phyloP scores from a whole-genome alignment of 495 filamentous ascomycete genomes.

The Cladorrhinum samala region DNA sequence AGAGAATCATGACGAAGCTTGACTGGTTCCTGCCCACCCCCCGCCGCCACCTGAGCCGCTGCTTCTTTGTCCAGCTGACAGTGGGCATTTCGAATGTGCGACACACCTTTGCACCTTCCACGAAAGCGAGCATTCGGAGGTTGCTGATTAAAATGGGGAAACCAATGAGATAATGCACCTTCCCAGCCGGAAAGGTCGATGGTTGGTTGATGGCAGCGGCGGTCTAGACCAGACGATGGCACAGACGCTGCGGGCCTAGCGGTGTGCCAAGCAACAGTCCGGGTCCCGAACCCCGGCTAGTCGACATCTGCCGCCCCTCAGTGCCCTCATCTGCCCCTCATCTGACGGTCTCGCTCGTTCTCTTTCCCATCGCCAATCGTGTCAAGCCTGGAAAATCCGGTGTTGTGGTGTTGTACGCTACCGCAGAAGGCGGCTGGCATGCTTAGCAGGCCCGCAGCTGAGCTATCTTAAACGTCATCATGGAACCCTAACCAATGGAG shows the following conservation, averaged over 20 bases:
- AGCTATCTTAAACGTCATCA: too few relatives aligned
- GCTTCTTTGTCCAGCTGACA: neutral
- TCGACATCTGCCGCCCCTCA: too few relatives aligned
- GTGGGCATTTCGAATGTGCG: neutral
- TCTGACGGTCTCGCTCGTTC: neutral
- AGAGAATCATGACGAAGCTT: neutral
- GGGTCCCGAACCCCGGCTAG: neutral
- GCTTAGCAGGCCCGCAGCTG: too few relatives aligned
- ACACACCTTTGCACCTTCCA: neutral
- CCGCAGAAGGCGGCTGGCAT: too few relatives aligned
- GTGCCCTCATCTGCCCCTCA: too few relatives aligned
- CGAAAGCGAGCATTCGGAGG: too few relatives aligned
- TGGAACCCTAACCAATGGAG: too few relatives aligned
- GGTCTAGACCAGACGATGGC: neutral
- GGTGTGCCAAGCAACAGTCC: neutral
- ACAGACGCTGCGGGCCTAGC: neutral
- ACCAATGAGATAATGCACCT: neutral
- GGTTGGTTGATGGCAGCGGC: neutral
- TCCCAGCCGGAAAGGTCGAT: neutral
- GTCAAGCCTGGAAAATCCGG: neutral
- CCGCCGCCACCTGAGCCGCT: neutral
- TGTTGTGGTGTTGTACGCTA: too few relatives aligned
- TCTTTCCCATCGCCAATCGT: neutral
- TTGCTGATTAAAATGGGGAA: too few relatives aligned
- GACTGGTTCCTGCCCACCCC: neutral